Base-by-base conservation (phyloP, 495 filamentous ascomycete species). In the Arthonia radiata region DNA sequence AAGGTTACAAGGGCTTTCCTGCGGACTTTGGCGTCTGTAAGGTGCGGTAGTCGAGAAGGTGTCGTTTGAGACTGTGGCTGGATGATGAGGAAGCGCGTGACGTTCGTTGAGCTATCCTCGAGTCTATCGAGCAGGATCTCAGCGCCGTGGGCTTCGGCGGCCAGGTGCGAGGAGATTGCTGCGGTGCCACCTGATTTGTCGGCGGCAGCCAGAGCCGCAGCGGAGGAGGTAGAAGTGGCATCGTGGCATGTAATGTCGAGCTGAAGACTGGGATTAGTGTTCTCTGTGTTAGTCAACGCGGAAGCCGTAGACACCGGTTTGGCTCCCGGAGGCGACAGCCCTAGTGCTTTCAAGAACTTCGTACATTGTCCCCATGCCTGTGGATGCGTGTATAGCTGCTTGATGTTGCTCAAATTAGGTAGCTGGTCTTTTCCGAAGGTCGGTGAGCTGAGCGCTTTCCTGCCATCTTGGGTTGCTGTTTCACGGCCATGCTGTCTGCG, bases 281-380 rank as follows among this genome's bases (percentile, higher is more conserved):
- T n/a, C n/a, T n/a, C n/a, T n/a, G n/a, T n/a, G n/a, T n/a, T n/a
- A n/a, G n/a, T n/a, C n/a, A n/a, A n/a, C n/a, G n/a, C n/a, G n/a
- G n/a, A n/a, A n/a, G n/a, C n/a, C n/a, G n/a, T n/a, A n/a, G n/a
- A n/a, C n/a, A n/a, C n/a, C n/a, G n/a, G n/a, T n/a, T n/a, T n/a
- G n/a, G n/a, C n/a, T n/a, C n/a, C n/a, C n/a, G n/a, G n/a, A n/a
- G n/a, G n/a, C n/a, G n/a, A n/a, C n/a, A n/a, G n/a, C n/a, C n/a
- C n/a, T n/a, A n/a, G n/a, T n/a, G n/a, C n/a, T n/a, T n/a, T 51
- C 4, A 92, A 50, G 39, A 89, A 89, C n/a, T 24, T 33, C n/a
- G 65, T 64, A 40, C 80, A 91, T 52, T 97, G 86, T 3, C 80
- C 83, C 55, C 81, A 86, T 17, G 78, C 86, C 50, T 94, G 86